phyloP scores from a whole-genome alignment of 768 basidiomycete species.

The Russula emetica region DNA sequence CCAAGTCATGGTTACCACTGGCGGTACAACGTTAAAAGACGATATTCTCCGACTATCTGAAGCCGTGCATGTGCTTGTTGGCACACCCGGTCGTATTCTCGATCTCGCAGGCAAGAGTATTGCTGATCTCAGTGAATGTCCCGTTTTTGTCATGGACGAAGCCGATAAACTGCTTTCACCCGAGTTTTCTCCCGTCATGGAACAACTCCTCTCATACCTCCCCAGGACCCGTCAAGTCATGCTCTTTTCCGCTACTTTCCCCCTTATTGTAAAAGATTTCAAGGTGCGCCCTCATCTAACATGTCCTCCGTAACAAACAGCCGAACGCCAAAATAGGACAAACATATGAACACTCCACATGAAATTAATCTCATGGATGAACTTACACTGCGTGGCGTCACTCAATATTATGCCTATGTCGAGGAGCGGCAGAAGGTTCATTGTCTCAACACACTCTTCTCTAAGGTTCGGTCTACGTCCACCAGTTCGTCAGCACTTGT shows the following conservation, averaged over 20 bases:
- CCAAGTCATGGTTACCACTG: conserved; percentile 99
- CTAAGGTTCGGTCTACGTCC: conserved; percentile 58
- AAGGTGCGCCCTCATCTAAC: conserved; percentile 52
- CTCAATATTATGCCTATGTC: conserved; percentile 99
- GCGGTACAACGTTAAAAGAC: conserved; percentile 96
- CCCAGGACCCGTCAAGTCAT: conserved; percentile 90
- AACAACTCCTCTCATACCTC: conserved; percentile 84
- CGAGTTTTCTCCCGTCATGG: conserved; percentile 98
- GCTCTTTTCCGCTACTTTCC: conserved; percentile 99
- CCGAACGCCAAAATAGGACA: conserved; percentile 53
- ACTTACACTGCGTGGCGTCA: conserved; percentile 96
- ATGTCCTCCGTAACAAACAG: conserved; percentile 10
- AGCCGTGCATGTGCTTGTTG: conserved; percentile 91
- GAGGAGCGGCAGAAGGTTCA: conserved; percentile 99
- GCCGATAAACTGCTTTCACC: conserved; percentile 96
- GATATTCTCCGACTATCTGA: conserved; percentile 92
- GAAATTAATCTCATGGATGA: conserved; percentile 99
- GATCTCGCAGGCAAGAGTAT: conserved; percentile 91
- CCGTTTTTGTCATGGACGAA: conserved; percentile 99
- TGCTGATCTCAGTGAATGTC: conserved; percentile 90
- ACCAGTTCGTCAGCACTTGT: not conserved
- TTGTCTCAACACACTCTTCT: conserved; percentile 98
- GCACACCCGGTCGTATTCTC: conserved; percentile 93
- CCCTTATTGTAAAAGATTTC: conserved; percentile 98
- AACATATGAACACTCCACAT: conserved; percentile 93